Percentiles rank a stretch among this genome's conserved stretches.
These are phyloP conservation scores for Gossypium lobatum DNA, from an alignment of 441 rosid genomes.

Conservation along the genomic window DNA sequence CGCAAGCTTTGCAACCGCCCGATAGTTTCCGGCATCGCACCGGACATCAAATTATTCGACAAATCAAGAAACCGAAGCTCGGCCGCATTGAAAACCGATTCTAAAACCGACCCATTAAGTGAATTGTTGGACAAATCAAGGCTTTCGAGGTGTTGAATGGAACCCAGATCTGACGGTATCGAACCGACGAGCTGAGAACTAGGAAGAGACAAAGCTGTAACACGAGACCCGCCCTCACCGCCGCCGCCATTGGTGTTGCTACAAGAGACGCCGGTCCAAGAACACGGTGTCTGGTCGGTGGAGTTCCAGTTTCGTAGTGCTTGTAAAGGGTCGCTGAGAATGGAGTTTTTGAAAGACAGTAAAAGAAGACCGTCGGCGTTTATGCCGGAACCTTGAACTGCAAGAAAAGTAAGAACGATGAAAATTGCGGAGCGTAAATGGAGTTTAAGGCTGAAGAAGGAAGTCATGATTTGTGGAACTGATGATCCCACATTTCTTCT, in stretches of 20 bases:
- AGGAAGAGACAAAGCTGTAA: conserved; percentile 48
- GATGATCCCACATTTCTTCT: conserved; percentile 41
- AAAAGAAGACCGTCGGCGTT: conserved; percentile 70
- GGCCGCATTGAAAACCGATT: conserved; percentile 44
- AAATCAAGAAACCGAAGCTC: conserved; percentile 58
- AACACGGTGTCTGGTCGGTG: conserved; percentile 64
- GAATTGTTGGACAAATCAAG: conserved; percentile 78
- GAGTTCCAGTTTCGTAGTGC: conserved; percentile 51
- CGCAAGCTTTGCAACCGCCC: conserved; percentile 48
- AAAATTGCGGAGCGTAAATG: conserved; percentile 30
- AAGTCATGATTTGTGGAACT: conserved; percentile 36
- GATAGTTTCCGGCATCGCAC: conserved; percentile 41
- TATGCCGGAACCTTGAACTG: conserved; percentile 24
- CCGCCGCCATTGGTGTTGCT: conserved; percentile 17
- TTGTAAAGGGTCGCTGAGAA: conserved; percentile 50
- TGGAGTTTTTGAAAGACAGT: conserved; percentile 57
- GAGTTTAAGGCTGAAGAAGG: conserved; percentile 25
- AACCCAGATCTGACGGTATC: conserved; percentile 60
- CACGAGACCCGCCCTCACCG: conserved; percentile 24
- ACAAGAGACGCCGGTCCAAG: conserved; percentile 72
- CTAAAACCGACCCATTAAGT: conserved; percentile 62
- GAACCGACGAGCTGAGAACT: conserved; percentile 62
- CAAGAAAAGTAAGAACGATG: conserved; percentile 19
- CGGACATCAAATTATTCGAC: conserved; percentile 61
- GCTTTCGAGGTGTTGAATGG: conserved; percentile 44